These are phyloP conservation scores for Beta corolliflora DNA, from an alignment of 179 eudicot species.

Conservation along the genomic window DNA sequence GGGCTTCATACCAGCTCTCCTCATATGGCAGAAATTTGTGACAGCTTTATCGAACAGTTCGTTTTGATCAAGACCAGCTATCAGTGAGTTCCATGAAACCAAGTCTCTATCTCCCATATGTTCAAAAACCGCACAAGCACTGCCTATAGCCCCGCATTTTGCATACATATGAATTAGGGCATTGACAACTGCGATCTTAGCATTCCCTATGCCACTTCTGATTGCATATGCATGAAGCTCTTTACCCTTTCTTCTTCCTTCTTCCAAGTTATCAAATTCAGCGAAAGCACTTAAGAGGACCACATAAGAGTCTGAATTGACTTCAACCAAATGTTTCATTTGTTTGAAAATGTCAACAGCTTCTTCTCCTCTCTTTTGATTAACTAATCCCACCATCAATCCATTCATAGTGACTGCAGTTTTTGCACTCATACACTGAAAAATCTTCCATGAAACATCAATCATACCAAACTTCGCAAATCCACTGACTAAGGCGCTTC, in stretches of 20 bases:
- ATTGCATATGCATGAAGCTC: slow-evolving; percentile 68
- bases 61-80: slow-evolving; percentile 74
- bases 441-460: slow-evolving; percentile 52
- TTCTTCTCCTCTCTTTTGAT: slow-evolving; percentile 64
- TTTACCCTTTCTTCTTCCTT: slow-evolving; percentile 59
- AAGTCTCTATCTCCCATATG: slow-evolving; percentile 56
- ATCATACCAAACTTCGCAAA: slow-evolving; percentile 61
- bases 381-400: slow-evolving; percentile 78
- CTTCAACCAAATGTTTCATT: slow-evolving; percentile 47
- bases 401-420: slow-evolving; percentile 84
- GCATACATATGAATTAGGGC: slow-evolving; percentile 74
- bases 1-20: slow-evolving; percentile 48
- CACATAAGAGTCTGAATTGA: slow-evolving; percentile 61
- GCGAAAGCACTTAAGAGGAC: slow-evolving; percentile 67
- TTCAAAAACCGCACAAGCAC: slow-evolving; percentile 53
- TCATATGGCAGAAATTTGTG: slow-evolving; percentile 52
- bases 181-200: slow-evolving; percentile 55
- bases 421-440: slow-evolving; percentile 52
- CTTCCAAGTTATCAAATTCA: slow-evolving; percentile 49
- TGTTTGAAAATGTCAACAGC: slow-evolving; percentile 52
- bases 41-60: slow-evolving; percentile 55
- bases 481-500: slow-evolving; percentile 81
- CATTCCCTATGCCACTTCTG: slow-evolving; percentile 54
- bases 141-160: slow-evolving; percentile 58
- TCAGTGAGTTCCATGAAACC: slow-evolving; percentile 76